Evolutionary conservation across 768 basidiomycete species (phyloP), one percentile per base, ranked within the genome.

Genomic region (Panaeolus cyanescens): DNA sequence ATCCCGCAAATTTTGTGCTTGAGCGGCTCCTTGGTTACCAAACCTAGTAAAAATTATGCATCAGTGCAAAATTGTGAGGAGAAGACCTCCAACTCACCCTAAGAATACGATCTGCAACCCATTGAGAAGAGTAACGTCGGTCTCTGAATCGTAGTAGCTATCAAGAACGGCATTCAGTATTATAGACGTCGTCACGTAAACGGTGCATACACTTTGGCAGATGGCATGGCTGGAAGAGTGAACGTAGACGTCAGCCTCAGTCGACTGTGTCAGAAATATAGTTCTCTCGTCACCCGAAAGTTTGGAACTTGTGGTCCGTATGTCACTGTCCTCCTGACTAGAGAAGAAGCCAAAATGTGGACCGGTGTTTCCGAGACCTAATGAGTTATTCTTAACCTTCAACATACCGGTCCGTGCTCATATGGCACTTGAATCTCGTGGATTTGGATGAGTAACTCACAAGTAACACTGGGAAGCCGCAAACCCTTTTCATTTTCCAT

Each of bases 21-120:
- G 86, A 54, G 86, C 86, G 32, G 86, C 83, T 12, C 86, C 86
- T 69, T 88, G 86, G 69, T 86, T 87, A 42, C 86, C 86, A 70
- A 86, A 88, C 4, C 85, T 87, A 56, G 20, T 20, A 19, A 20
- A 19, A 55, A n/a, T 20, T 19, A 3, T 28, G 19, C 36, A 13
- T 13, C 28, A 9, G 19, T 13, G 13, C 42, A 33, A 20, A n/a
- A 32, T 13, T 5, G 7, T 37, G 31, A 32, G 33, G 17, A 12
- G 4, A 42, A 25, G 8, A 15, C 5, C 15, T 54, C 3, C 12
- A 9, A 61, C 76, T 32, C 68, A 85, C 85, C 86, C 86, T 19
- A 88, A 71, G 74, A 87, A 87, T 10, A 87, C 84, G 56, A 87
- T 83, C 13, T 75, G 80, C 73, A 82, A 87, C 63, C 72, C 74